phyloP scores from a whole-genome alignment of 2,329 filamentous ascomycete genomes.

The Colletotrichum cordylinicola region DNA sequence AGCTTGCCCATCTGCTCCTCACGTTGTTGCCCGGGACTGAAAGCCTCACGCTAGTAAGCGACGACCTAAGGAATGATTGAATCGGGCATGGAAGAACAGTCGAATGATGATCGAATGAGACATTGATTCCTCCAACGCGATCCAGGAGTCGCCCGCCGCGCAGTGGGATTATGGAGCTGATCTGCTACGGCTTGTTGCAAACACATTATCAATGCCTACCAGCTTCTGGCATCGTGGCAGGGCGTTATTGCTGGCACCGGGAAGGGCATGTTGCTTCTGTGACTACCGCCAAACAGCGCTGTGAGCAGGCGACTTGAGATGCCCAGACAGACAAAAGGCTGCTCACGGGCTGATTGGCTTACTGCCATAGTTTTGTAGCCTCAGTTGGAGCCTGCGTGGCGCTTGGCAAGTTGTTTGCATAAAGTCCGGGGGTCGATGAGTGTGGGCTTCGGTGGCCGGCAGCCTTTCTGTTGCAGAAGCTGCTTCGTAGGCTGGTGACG shows the following conservation, averaged over 20 bases:
- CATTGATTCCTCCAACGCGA: background rate
- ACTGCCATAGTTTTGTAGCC: background rate
- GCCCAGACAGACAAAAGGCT: background rate
- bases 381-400: background rate
- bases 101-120: conserved; percentile 20
- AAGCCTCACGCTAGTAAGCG: background rate
- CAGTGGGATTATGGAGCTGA: background rate
- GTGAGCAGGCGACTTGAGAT: conserved; percentile 4
- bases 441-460: conserved; percentile 22
- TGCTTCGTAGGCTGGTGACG: conserved; percentile 25
- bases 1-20: background rate
- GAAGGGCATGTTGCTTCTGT: conserved; percentile 1
- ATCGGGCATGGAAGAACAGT: conserved; percentile 5
- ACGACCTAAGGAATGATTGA: background rate
- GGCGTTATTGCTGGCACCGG: background rate
- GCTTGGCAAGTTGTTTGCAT: conserved; percentile 32
- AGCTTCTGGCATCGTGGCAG: background rate
- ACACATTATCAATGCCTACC: background rate
- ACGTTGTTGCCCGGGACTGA: background rate
- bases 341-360: conserved; percentile 6
- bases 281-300: background rate
- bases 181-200: background rate
- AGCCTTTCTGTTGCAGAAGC: conserved; percentile 28
- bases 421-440: conserved; percentile 31
- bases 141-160: background rate